Conservation (phyloP, 257 asterid genomes). For the Fraxinus quadrangulata region DNA sequence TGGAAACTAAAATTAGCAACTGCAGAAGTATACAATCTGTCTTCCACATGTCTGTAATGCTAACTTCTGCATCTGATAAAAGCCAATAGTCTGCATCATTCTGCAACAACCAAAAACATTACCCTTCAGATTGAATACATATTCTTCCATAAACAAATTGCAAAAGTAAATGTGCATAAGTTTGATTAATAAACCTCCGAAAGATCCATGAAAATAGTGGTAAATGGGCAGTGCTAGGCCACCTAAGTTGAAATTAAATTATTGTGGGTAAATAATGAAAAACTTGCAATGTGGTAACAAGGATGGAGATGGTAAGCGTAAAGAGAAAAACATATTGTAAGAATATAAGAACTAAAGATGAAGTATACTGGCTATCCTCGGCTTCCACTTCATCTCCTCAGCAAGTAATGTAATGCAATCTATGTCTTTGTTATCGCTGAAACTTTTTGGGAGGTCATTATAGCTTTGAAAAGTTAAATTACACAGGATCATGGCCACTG, state of each 20-base stretch:
- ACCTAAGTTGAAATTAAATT: background rate
- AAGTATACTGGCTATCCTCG: background rate
- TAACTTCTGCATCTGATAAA: conserved; percentile 71
- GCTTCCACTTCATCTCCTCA: background rate
- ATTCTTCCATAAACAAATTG: conserved; percentile 8
- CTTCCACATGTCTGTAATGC: conserved; percentile 96
- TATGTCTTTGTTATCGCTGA: background rate
- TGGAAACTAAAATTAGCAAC: conserved; percentile 10
- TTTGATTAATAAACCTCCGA: background rate
- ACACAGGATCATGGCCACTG: background rate
- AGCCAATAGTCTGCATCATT: conserved; percentile 91
- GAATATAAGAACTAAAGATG: background rate
- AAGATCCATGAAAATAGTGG: background rate
- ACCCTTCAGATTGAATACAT: conserved; percentile 24
- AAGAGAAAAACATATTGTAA: background rate
- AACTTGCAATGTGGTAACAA: background rate
- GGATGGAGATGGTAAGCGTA: background rate
- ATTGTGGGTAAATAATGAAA: background rate
- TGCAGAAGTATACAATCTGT: conserved; percentile 60
- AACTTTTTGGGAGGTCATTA: background rate
- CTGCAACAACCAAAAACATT: conserved; percentile 43
- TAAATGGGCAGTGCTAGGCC: background rate
- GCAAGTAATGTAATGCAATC: background rate
- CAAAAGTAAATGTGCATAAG: background rate
- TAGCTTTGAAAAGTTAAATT: background rate